Conservation (phyloP, 2,329 filamentous ascomycete genomes). For the Lasiodiplodia gonubiensis region DNA sequence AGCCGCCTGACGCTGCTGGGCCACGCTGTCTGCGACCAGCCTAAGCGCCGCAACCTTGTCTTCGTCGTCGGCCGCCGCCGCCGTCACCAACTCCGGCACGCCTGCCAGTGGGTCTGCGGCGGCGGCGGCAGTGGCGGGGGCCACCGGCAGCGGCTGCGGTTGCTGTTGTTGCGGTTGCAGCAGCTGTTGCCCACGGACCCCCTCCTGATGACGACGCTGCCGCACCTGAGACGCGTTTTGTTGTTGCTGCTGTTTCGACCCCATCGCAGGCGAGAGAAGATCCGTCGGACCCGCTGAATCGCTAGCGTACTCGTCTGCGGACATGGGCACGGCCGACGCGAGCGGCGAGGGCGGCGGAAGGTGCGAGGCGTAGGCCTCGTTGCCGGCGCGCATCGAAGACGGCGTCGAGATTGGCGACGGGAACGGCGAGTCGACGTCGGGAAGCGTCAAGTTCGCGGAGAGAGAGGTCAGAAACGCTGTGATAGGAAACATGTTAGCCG, state of each 20-base stretch:
- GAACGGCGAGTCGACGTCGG: slow-evolving; percentile 56
- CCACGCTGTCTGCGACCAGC: slow-evolving; percentile 80
- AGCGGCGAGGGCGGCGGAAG: slow-evolving; percentile 43
- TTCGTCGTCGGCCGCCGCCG: slow-evolving; percentile 54
- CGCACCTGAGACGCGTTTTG: slow-evolving; percentile 23
- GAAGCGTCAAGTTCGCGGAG: slow-evolving; percentile 76
- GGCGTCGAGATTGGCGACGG: slow-evolving; percentile 70
- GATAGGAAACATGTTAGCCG: slow-evolving; percentile 10
- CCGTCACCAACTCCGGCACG: slow-evolving; percentile 69
- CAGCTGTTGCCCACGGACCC: slow-evolving; percentile 31
- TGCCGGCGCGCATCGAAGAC: slow-evolving; percentile 57
- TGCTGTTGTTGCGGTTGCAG: slow-evolving; percentile 18
- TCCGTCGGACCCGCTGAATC: slow-evolving; percentile 32
- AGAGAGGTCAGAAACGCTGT: slow-evolving; percentile 84
- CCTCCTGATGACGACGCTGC: slow-evolving; percentile 36
- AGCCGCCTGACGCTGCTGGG: slow-evolving; percentile 77
- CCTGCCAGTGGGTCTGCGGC: slow-evolving; percentile 50
- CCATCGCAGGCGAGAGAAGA: slow-evolving; percentile 16
- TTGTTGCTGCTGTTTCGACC: slow-evolving; percentile 12
- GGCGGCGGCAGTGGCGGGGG: background rate
- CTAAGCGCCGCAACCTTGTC: slow-evolving; percentile 72
- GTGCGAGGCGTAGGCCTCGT: slow-evolving; percentile 49
- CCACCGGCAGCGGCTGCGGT: background rate
- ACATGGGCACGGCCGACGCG: slow-evolving; percentile 42
- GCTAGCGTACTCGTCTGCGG: slow-evolving; percentile 32